A percentile compares a stretch with the other conserved stretches of the same genome.
phyloP scores from a whole-genome alignment of 352 stramenopile genomes.

The Phytophthora sojae region DNA sequence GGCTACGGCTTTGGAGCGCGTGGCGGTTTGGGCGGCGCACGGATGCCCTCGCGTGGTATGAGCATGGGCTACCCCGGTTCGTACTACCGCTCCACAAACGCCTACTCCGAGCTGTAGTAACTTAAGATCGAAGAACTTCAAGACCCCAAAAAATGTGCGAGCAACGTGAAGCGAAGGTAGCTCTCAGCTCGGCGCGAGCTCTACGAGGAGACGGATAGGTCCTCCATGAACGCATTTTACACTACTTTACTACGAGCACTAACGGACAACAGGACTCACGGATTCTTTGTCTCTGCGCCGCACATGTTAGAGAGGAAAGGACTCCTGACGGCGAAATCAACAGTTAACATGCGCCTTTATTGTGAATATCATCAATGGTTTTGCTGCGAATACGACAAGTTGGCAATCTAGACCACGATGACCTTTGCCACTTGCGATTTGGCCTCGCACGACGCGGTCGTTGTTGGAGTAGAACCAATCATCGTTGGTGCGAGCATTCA shows the following conservation, averaged over 20 bases:
- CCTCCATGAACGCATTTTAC: conserved; percentile 24
- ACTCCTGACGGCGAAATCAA: conserved; percentile 14
- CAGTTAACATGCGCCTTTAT: conserved; percentile 19
- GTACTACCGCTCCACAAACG: conserved; percentile 59
- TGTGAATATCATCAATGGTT: not conserved
- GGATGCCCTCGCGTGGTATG: conserved; percentile 44
- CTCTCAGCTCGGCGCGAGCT: conserved; percentile 13
- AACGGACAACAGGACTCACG: conserved; percentile 7
- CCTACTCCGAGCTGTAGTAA: conserved; percentile 66
- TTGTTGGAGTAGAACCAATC: conserved; percentile 65
- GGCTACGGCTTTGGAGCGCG: conserved; percentile 41
- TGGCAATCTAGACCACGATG: conserved; percentile 24
- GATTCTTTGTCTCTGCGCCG: not conserved
- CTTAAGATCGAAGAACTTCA: conserved; percentile 31
- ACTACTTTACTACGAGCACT: conserved; percentile 16
- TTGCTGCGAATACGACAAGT: conserved; percentile 18
- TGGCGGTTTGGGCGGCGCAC: conserved; percentile 26
- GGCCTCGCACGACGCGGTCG: conserved; percentile 55
- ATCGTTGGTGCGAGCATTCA: conserved; percentile 75
- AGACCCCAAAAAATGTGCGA: conserved; percentile 15
- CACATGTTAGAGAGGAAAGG: conserved; percentile 23
- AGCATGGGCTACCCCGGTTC: conserved; percentile 60
- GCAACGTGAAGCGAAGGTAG: conserved; percentile 33
- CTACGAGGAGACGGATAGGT: conserved; percentile 16
- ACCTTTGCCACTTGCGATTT: conserved; percentile 48